Percentiles rank a stretch among this genome's conserved stretches.
Evolutionary conservation across 176 grass and related monocot genomes (phyloP).

Genomic region (Eragrostis curvula): DNA sequence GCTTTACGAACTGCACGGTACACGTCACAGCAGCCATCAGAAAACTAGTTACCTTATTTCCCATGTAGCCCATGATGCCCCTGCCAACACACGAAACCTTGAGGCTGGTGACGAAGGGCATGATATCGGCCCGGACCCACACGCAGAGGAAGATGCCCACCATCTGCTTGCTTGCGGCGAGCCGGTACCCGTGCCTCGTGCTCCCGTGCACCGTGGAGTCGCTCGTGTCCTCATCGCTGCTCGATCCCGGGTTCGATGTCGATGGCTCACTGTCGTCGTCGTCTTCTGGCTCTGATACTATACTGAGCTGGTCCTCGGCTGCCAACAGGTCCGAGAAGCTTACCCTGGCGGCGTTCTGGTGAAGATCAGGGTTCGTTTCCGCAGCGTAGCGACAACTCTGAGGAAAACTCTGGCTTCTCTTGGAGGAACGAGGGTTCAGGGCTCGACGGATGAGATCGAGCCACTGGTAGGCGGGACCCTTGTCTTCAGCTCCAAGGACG

Average conservation of each 20-base stretch:
- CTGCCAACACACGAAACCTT: slow-evolving; percentile 68
- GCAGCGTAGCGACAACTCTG: not conserved
- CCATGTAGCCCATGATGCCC: slow-evolving; percentile 98
- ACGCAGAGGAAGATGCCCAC: slow-evolving; percentile 92
- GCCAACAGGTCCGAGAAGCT: slow-evolving; percentile 57
- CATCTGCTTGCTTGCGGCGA: slow-evolving; percentile 88
- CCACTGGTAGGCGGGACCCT: slow-evolving; percentile 63
- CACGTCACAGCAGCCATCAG: not conserved
- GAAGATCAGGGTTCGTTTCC: not conserved
- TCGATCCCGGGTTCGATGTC: slow-evolving; percentile 27
- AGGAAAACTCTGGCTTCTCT: not conserved
- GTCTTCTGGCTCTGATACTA: not conserved
- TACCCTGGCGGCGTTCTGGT: not conserved
- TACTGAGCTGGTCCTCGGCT: slow-evolving; percentile 20
- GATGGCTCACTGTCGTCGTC: not conserved
- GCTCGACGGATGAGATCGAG: slow-evolving; percentile 62
- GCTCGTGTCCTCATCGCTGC: slow-evolving; percentile 50
- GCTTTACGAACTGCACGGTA: too few species aligned
- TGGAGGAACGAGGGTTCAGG: slow-evolving; percentile 33
- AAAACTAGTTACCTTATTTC: slow-evolving; percentile 93
- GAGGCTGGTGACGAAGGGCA: slow-evolving; percentile 48
- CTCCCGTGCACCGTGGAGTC: not conserved
- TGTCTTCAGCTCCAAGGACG: slow-evolving; percentile 79
- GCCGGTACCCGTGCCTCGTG: slow-evolving; percentile 11
- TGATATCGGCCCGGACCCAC: slow-evolving; percentile 64